A percentile compares a stretch with the other conserved stretches of the same genome.
phyloP scores from a whole-genome alignment of 1,284 basidiomycete species.

The Ustilago trichophora region DNA sequence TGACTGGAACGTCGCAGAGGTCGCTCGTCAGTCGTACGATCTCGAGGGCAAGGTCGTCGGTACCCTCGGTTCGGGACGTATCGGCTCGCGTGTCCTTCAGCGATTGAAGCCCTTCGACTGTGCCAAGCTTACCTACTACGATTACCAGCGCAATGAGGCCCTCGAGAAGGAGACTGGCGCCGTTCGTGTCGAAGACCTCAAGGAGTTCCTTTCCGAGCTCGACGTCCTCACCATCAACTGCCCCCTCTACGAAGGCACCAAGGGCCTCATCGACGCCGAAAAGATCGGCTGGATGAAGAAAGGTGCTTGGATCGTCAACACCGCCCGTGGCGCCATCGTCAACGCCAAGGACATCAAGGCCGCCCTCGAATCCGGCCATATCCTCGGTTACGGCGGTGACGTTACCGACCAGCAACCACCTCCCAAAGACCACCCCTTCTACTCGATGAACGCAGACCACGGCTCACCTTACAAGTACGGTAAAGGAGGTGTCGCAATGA shows the following conservation, averaged over 20 bases:
- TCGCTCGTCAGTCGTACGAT: conserved; percentile 73
- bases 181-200: conserved; percentile 81
- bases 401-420: conserved; percentile 65
- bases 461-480: conserved; percentile 72
- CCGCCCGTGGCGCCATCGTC: conserved; percentile 91
- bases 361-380: conserved; percentile 80
- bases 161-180: conserved; percentile 78
- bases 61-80: conserved; percentile 74
- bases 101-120: conserved; percentile 85
- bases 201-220: conserved; percentile 81
- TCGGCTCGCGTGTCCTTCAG: conserved; percentile 74
- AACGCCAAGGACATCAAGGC: conserved; percentile 81
- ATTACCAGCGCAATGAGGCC: conserved; percentile 80
- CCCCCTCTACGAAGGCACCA: conserved; percentile 87
- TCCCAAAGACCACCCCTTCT: conserved; percentile 72
- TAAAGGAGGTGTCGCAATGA: conserved; percentile 73
- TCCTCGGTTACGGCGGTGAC: conserved; percentile 72
- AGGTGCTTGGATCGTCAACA: conserved; percentile 86
- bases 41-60: conserved; percentile 90
- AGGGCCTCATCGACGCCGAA: conserved; percentile 75
- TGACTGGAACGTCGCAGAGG: conserved; percentile 63
- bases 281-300: conserved; percentile 90
- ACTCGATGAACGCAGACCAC: neutral
- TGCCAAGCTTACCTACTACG: conserved; percentile 92
- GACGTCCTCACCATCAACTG: conserved; percentile 89